Percentiles rank a stretch among this genome's conserved stretches.
Evolutionary conservation across 495 filamentous ascomycete species (phyloP).

Genomic region (Echria macrotheca): DNA sequence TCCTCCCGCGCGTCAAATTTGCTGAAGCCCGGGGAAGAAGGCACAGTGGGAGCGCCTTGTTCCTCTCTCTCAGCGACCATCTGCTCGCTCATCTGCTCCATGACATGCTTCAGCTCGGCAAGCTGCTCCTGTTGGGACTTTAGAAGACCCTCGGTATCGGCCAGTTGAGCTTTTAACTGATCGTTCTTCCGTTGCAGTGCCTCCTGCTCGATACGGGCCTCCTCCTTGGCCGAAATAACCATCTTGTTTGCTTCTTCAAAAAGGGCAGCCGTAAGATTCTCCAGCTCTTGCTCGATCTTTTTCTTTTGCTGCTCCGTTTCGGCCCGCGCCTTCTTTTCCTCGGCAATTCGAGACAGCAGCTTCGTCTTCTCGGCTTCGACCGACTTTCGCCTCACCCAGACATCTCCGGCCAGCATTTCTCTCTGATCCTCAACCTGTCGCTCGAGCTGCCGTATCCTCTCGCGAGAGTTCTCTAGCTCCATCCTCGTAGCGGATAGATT

Average conservation of each 20-base stretch:
- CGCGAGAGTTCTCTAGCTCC: conserved; percentile 71
- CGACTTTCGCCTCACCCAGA: conserved; percentile 56
- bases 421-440: conserved; percentile 40
- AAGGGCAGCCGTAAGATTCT: conserved; percentile 78
- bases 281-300: conserved; percentile 73
- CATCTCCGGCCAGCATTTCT: conserved; percentile 61
- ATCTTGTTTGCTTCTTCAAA: conserved; percentile 98
- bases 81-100: conserved; percentile 91
- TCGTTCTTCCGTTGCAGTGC: conserved; percentile 32
- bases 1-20: conserved; percentile 40
- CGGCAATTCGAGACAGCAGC: conserved; percentile 40
- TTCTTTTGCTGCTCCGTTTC: conserved; percentile 65
- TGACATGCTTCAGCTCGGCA: conserved; percentile 79
- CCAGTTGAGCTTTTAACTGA: conserved; percentile 46
- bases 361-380: conserved; percentile 39
- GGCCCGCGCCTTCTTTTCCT: conserved; percentile 64
- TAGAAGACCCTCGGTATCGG: conserved; percentile 69
- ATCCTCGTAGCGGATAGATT: conserved; percentile 73
- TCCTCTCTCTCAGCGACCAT: conserved; percentile 73
- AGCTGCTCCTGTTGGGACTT: conserved; percentile 90
- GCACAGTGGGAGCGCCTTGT: conserved; percentile 55
- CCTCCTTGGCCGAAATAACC: conserved; percentile 62
- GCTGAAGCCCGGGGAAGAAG: conserved; percentile 55
- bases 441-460: conserved; percentile 64
- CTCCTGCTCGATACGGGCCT: conserved; percentile 33